phyloP scores from a whole-genome alignment of 495 filamentous ascomycete species.

The Tuber umbilicatum region DNA sequence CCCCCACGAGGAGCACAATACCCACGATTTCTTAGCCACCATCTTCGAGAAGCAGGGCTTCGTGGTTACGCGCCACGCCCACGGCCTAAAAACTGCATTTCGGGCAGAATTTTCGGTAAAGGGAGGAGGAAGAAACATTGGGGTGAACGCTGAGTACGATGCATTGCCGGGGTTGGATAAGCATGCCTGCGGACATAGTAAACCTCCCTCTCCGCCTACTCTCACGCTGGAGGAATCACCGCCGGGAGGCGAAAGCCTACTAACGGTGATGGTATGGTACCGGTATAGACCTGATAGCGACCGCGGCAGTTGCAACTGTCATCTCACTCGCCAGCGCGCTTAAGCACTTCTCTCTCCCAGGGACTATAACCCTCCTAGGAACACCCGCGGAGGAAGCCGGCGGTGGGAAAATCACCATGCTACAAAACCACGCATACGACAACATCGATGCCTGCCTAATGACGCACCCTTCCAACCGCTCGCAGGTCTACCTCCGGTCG shows the following conservation, averaged over 20 bases:
- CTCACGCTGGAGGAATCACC: neutral
- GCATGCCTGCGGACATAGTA: constrained; percentile 62
- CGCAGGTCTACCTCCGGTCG: neutral
- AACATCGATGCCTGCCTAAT: neutral
- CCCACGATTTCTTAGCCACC: neutral
- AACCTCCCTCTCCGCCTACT: neutral
- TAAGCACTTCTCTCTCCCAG: constrained; percentile 47
- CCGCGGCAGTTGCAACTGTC: constrained; percentile 54
- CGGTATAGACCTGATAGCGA: constrained; percentile 54
- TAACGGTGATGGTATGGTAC: neutral
- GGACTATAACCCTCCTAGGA: constrained; percentile 58
- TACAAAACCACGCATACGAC: constrained; percentile 42
- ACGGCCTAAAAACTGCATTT: constrained; percentile 44
- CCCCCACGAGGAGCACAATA: neutral
- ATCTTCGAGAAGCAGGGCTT: constrained; percentile 15
- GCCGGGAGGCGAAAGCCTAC: neutral
- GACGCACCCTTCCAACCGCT: neutral
- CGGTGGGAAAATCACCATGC: constrained; percentile 61
- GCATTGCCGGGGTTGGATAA: constrained; percentile 39
- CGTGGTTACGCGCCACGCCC: constrained; percentile 41
- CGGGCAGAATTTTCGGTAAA: constrained; percentile 43
- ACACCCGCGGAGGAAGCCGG: constrained; percentile 68
- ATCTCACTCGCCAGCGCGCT: constrained; percentile 53
- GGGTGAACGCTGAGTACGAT: constrained; percentile 46
- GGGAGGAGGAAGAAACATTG: constrained; percentile 38